Base-by-base conservation (phyloP, 345 rosid species). In the Dipteronia dyeriana region DNA sequence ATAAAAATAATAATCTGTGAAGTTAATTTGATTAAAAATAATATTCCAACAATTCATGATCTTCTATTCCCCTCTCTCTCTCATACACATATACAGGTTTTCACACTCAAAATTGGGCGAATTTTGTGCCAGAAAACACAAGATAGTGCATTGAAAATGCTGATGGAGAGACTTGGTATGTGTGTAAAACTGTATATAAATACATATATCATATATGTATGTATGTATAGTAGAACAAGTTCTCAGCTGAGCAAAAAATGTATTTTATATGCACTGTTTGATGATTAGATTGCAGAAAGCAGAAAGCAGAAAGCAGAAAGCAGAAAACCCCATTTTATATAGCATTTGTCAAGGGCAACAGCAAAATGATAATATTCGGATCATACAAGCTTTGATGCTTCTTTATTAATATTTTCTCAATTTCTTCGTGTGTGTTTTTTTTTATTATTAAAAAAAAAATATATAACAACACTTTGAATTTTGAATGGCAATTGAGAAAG, bases 131-230 rank as follows among this genome's bases (percentile, higher is more conserved):
- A 43, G 53, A 69, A 70, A 41, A n/a, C 31, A 19, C 68, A 76
- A 76, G 54, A 20, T 49, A 31, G 34, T 70, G 75, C 19, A 67
- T 66, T 61, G 26, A 60, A 62, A 74, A 49, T 17, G 68, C 45
- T 26, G 26, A 49, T 63, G 60, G 60, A 63, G 51, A 62, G 49
- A 63, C 17, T 68, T 12, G 13, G 45, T 47, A 63, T 62, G 66
- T 45, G 66, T 16, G 22, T 25, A 22, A 56, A 19, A 59, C 26
- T 59, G n/a, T 59, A 59, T n/a, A 57, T 16, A 41, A 41, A 41
- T 41, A 41, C 10, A 41, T 41, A 2, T 41, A 41, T 41, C 10
- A 9, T 34, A 34, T 29, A 29, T 29, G 16, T 51, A 1, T 9
- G 11, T 25, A 41, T 51, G 2, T 53, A 7, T 22, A 59, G 16